Evolutionary conservation across 768 basidiomycete genomes (phyloP).

Genomic region (Coprinellus micaceus): DNA sequence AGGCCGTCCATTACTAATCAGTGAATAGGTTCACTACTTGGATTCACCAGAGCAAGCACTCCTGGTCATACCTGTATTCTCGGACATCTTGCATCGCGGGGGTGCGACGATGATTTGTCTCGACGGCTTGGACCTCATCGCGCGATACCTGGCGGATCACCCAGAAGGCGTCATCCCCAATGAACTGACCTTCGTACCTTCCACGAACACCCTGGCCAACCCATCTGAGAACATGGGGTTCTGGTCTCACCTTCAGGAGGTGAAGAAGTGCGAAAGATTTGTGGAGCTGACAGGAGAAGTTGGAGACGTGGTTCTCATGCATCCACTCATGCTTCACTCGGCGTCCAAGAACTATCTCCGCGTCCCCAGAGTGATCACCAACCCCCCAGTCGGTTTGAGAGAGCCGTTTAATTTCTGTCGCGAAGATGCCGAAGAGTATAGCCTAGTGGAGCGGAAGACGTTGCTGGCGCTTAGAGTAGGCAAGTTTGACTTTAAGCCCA

Average conservation of each 20-base stretch:
- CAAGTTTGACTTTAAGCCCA: conserved; percentile 40
- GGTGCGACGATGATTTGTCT: conserved; percentile 62
- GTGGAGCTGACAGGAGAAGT: conserved; percentile 56
- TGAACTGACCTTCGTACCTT: conserved; percentile 44
- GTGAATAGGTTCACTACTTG: conserved; percentile 48
- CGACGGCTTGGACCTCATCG: conserved; percentile 48
- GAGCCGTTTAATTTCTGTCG: conserved; percentile 53
- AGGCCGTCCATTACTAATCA: not conserved
- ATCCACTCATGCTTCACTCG: conserved; percentile 63
- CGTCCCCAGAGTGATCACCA: conserved; percentile 58
- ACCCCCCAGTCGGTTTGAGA: conserved; percentile 55
- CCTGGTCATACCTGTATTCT: conserved; percentile 58
- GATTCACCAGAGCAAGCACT: conserved; percentile 66
- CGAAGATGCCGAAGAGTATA: conserved; percentile 43
- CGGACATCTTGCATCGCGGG: conserved; percentile 49
- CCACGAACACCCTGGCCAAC: conserved; percentile 33
- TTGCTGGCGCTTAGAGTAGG: conserved; percentile 49
- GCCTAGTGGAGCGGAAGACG: conserved; percentile 59
- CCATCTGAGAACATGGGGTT: conserved; percentile 38
- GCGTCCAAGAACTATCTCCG: conserved; percentile 59
- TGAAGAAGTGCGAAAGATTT: conserved; percentile 40
- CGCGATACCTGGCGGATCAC: conserved; percentile 47
- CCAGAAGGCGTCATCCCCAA: conserved; percentile 50
- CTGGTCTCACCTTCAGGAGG: conserved; percentile 42
- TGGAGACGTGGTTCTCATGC: conserved; percentile 63